phyloP scores from a whole-genome alignment of 2,329 filamentous ascomycete species.

The Chaetomiaceae sp. region DNA sequence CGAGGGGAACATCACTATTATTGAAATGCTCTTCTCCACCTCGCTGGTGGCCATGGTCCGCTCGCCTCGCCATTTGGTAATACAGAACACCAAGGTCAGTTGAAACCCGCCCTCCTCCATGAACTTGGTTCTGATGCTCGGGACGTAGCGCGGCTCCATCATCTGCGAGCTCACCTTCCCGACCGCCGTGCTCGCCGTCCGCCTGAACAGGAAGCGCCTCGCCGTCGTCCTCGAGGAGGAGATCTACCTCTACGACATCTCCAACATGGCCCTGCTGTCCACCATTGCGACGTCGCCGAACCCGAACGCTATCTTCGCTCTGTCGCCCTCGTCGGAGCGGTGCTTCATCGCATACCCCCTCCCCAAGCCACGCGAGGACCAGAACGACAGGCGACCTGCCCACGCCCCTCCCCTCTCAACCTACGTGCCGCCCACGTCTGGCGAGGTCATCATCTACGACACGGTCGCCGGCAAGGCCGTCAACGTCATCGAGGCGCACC shows the following conservation, averaged over 20 bases:
- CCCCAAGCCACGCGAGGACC: slow-evolving; percentile 64
- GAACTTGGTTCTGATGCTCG: neutral
- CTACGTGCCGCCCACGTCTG: slow-evolving; percentile 78
- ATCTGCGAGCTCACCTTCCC: slow-evolving; percentile 99
- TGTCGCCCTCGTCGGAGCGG: slow-evolving; percentile 91
- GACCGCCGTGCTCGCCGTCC: slow-evolving; percentile 89
- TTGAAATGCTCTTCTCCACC: slow-evolving; percentile 98
- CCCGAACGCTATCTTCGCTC: slow-evolving; percentile 81
- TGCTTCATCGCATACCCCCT: slow-evolving; percentile 94
- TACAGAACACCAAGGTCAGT: slow-evolving; percentile 91
- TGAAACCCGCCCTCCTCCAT: neutral
- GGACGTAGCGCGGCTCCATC: slow-evolving; percentile 61
- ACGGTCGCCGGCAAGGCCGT: slow-evolving; percentile 84
- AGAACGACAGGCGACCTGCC: slow-evolving; percentile 58
- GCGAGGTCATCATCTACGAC: slow-evolving; percentile 91
- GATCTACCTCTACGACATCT: slow-evolving; percentile 97
- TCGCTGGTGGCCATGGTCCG: slow-evolving; percentile 91
- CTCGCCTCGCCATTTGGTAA: slow-evolving; percentile 86
- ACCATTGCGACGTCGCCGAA: slow-evolving; percentile 95
- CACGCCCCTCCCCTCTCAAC: slow-evolving; percentile 80
- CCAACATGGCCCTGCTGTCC: slow-evolving; percentile 92
- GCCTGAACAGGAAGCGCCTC: slow-evolving; percentile 88
- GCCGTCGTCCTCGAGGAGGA: slow-evolving; percentile 93
- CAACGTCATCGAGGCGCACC: slow-evolving; percentile 92
- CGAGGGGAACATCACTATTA: slow-evolving; percentile 89